Evolutionary conservation across 495 filamentous ascomycete species (phyloP).

Genomic region (Tuber microsphaerosporum): DNA sequence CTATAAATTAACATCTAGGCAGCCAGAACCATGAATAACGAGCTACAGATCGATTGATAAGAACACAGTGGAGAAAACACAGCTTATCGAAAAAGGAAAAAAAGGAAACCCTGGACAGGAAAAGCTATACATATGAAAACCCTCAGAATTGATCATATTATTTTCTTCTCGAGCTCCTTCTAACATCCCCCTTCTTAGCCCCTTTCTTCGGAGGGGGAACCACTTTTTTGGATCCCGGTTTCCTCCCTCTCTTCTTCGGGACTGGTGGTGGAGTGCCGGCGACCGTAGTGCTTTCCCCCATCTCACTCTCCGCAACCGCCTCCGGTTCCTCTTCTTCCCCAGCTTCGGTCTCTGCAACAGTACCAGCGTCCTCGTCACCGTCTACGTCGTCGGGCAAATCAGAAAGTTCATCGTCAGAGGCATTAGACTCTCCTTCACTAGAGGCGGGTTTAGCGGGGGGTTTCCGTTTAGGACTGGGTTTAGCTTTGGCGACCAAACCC

Average conservation of each 20-base stretch:
- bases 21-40: neutral
- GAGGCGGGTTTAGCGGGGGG: constrained; percentile 49
- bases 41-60: neutral
- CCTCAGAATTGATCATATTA: constrained; percentile 18
- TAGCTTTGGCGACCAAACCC: neutral
- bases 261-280: constrained; percentile 22
- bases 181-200: constrained; percentile 43
- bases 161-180: constrained; percentile 40
- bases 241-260: constrained; percentile 20
- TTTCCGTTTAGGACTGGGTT: constrained; percentile 45
- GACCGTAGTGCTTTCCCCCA: constrained; percentile 29
- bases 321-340: constrained; percentile 43
- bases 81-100: neutral
- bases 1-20: neutral
- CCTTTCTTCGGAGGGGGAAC: constrained; percentile 17
- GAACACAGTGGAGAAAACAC: neutral
- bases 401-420: constrained; percentile 49
- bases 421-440: constrained; percentile 45
- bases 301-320: constrained; percentile 40
- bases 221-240: constrained; percentile 23
- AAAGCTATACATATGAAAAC: neutral
- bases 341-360: constrained; percentile 43
- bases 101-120: neutral
- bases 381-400: constrained; percentile 31
- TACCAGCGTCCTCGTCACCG: constrained; percentile 45